A percentile compares a stretch with the other conserved stretches of the same genome.
Evolutionary conservation across 805 yeast species (phyloP).

Genomic region (Candida adriatica): DNA sequence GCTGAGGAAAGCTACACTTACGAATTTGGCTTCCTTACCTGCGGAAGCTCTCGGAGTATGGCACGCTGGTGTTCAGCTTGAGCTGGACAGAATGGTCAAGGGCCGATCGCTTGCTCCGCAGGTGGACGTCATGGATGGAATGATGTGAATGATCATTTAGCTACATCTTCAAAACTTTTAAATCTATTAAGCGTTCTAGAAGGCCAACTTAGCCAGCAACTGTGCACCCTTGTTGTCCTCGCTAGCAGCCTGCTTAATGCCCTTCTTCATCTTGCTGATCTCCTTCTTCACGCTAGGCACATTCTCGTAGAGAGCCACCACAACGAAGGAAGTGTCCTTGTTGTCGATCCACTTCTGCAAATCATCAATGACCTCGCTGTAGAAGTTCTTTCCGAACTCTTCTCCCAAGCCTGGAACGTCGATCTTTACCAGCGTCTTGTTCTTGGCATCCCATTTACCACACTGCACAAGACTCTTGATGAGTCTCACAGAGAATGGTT

Average conservation of each 20-base stretch:
- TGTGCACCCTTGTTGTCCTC: conserved; percentile 61
- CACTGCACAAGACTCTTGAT: conserved; percentile 76
- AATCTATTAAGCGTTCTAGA: background rate
- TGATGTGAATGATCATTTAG: conserved; percentile 6
- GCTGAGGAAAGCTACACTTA: conserved; percentile 16
- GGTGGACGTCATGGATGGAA: conserved; percentile 7
- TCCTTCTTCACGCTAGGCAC: conserved; percentile 45
- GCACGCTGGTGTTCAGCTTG: conserved; percentile 11
- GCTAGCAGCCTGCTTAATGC: conserved; percentile 33
- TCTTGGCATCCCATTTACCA: conserved; percentile 72
- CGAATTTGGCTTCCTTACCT: conserved; percentile 7
- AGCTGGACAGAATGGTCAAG: conserved; percentile 9
- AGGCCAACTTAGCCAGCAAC: conserved; percentile 34
- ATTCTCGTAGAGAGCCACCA: conserved; percentile 73
- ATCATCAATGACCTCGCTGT: conserved; percentile 41
- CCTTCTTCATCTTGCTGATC: conserved; percentile 44
- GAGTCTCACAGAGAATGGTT: conserved; percentile 69
- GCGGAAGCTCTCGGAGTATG: conserved; percentile 16
- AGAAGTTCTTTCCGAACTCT: conserved; percentile 50
- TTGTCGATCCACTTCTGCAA: conserved; percentile 63
- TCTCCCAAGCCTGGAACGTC: conserved; percentile 46
- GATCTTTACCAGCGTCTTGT: conserved; percentile 39
- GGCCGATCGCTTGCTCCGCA: conserved; percentile 11
- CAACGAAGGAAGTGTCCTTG: conserved; percentile 68
- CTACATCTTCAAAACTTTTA: background rate